Evolutionary conservation across 192 early-diverging fungal genomes (phyloP).

Genomic region (Chytriomyces sp.): DNA sequence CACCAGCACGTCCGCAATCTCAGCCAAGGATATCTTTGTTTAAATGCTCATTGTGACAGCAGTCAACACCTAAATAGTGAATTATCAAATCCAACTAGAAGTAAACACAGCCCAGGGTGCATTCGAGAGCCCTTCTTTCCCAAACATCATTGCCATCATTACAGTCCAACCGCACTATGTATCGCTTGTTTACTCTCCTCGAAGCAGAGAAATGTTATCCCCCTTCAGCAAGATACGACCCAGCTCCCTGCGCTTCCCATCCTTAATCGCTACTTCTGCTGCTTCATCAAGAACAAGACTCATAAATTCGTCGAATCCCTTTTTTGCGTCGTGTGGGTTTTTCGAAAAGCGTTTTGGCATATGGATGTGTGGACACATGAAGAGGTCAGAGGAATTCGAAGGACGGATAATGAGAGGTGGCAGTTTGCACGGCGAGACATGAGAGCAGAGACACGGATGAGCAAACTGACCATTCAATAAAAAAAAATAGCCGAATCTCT

Average conservation of each 20-base stretch:
- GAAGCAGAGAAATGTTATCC: constrained; percentile 89
- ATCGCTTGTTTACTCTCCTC: constrained; percentile 25
- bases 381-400: not conserved
- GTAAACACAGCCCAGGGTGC: too few species aligned
- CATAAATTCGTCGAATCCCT: constrained; percentile 99
- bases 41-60: too few species aligned
- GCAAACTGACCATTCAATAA: not conserved
- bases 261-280: constrained; percentile 82
- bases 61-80: too few species aligned
- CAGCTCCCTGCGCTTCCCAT: constrained; percentile 72
- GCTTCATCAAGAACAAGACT: constrained; percentile 92
- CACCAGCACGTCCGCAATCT: too few species aligned
- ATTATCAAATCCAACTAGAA: too few species aligned
- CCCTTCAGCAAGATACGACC: constrained; percentile 95
- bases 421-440: not conserved
- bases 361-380: not conserved
- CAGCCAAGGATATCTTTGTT: too few species aligned
- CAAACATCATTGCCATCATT: too few species aligned
- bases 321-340: constrained; percentile 11
- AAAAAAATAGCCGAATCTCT: constrained; percentile 16
- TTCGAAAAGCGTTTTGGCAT: not conserved
- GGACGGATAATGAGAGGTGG: not conserved
- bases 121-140: too few species aligned
- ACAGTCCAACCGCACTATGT: too few species aligned
- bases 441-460: not conserved